Percentiles rank a stretch among this genome's conserved stretches.
Conservation (phyloP, 2,329 filamentous ascomycete species). For the Paecilomyces sp. region DNA sequence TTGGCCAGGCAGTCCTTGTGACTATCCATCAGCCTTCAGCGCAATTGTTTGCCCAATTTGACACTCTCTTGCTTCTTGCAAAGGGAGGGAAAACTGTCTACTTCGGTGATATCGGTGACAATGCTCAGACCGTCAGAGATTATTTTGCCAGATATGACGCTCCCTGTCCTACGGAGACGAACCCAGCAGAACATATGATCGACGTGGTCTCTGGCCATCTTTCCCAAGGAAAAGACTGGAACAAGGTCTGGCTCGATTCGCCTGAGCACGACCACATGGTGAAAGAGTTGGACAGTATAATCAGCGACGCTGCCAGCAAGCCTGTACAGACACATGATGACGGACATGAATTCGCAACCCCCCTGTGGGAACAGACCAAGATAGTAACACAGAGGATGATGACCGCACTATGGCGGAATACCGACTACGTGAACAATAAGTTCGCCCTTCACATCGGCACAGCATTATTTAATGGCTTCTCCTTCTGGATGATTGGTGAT, state of each 20-base stretch:
- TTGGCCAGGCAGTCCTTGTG: constrained; percentile 62
- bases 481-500: constrained; percentile 63
- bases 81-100: constrained; percentile 65
- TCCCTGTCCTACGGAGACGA: constrained; percentile 54
- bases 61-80: constrained; percentile 60
- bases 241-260: constrained; percentile 62
- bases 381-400: constrained; percentile 63
- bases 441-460: constrained; percentile 48
- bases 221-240: constrained; percentile 56
- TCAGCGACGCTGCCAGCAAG: constrained; percentile 37
- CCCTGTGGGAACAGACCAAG: constrained; percentile 54
- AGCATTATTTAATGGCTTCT: constrained; percentile 43
- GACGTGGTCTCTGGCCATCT: constrained; percentile 41
- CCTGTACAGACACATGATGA: constrained; percentile 36
- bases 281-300: constrained; percentile 58
- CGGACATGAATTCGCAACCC: constrained; percentile 58
- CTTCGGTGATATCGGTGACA: constrained; percentile 60
- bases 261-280: constrained; percentile 51
- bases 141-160: constrained; percentile 62
- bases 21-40: constrained; percentile 66
- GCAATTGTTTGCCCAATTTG: constrained; percentile 61
- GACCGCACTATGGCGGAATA: constrained; percentile 58
- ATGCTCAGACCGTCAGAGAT: constrained; percentile 54
- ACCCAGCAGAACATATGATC: constrained; percentile 55
- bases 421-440: constrained; percentile 60